A percentile compares a stretch with the other conserved stretches of the same genome.
Evolutionary conservation across 2,329 filamentous ascomycete genomes (phyloP).

Genomic region (Cryoendolithus antarcticus): DNA sequence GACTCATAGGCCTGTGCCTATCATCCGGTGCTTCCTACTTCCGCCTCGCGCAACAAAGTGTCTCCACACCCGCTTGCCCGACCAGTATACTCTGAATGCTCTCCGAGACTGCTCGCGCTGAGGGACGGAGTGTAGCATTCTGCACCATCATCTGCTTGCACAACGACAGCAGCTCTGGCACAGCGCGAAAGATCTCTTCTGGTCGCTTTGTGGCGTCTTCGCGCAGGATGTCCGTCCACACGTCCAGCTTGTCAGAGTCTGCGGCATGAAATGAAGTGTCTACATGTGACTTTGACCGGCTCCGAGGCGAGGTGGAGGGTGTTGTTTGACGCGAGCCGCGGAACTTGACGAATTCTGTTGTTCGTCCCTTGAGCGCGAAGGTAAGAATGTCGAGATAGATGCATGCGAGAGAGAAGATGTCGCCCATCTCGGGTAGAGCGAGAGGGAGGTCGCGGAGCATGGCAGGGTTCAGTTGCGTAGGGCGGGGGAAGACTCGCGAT

Average conservation of each 20-base stretch:
- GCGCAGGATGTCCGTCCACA: conserved; percentile 48
- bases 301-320: conserved; percentile 3
- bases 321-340: conserved; percentile 27
- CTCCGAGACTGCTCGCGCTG: conserved; percentile 29
- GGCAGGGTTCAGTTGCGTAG: conserved; percentile 29
- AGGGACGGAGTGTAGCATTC: conserved; percentile 29
- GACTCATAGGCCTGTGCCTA: no score
- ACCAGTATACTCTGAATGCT: conserved; percentile 19
- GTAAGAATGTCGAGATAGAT: conserved; percentile 62
- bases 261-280: conserved; percentile 59
- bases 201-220: conserved; percentile 14
- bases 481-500: conserved; percentile 8
- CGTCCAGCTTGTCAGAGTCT: conserved; percentile 55
- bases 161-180: conserved; percentile 30
- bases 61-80: conserved; percentile 15
- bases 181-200: conserved; percentile 24
- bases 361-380: conserved; percentile 55
- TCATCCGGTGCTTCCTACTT: neutral
- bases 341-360: conserved; percentile 53
- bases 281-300: conserved; percentile 10
- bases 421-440: conserved; percentile 35
- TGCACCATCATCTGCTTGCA: conserved; percentile 30
- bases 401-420: conserved; percentile 62
- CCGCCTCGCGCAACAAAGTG: conserved; percentile 17
- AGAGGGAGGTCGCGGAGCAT: conserved; percentile 29